These are phyloP conservation scores for Colletotrichum endophyticum DNA, from an alignment of 2,329 filamentous ascomycete genomes.

Conservation along the genomic window DNA sequence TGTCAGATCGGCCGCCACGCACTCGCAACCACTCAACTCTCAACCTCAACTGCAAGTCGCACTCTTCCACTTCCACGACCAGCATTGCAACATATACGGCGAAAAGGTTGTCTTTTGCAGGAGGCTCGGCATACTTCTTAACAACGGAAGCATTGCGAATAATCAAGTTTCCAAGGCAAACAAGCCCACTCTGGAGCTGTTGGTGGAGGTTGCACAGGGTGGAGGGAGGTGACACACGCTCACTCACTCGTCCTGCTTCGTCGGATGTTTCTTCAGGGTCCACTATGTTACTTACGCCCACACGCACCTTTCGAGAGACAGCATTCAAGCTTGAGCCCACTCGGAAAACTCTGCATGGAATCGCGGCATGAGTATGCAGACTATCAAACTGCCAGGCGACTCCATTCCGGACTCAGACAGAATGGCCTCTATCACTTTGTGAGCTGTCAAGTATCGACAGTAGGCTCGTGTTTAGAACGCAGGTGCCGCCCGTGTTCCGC, in stretches of 20 bases:
- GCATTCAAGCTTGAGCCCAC: conserved; percentile 17
- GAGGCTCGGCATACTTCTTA: background rate
- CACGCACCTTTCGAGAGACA: background rate
- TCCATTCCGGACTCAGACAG: conserved; percentile 3
- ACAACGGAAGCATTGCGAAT: background rate
- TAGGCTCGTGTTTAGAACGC: background rate
- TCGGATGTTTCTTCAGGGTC: conserved; percentile 18
- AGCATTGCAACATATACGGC: background rate
- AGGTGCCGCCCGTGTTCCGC: background rate
- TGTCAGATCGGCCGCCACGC: background rate
- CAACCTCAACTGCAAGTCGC: background rate
- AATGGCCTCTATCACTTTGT: conserved; percentile 5
- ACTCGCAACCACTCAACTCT: background rate
- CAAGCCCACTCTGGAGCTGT: background rate
- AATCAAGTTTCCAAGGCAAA: conserved; percentile 4
- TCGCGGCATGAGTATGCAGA: conserved; percentile 15
- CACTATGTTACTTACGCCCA: conserved; percentile 7
- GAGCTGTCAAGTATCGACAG: conserved; percentile 12
- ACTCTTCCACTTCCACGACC: background rate
- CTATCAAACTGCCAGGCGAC: background rate
- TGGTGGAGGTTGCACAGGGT: background rate
- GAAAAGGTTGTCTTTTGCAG: background rate
- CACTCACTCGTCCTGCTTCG: conserved; percentile 1
- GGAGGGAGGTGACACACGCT: conserved; percentile 14
- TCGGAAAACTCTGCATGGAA: conserved; percentile 20